Percentiles rank a stretch among this genome's conserved stretches.
phyloP scores from a whole-genome alignment of 495 filamentous ascomycete genomes.

The Penicillium mononematosum region DNA sequence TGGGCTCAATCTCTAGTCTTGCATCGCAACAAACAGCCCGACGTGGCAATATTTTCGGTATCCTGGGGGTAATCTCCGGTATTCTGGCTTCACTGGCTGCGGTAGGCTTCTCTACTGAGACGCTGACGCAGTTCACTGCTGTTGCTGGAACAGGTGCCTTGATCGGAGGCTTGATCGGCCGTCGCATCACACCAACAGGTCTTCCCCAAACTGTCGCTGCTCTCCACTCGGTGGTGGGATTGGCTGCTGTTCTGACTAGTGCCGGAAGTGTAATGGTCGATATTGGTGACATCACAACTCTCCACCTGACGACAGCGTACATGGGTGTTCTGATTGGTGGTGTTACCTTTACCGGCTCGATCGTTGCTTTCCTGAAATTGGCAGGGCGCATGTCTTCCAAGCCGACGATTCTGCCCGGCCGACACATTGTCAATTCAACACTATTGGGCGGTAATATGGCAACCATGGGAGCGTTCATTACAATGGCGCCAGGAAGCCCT shows the following conservation, averaged over 20 bases:
- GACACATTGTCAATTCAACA: slow-evolving; percentile 67
- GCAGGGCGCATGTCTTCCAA: slow-evolving; percentile 73
- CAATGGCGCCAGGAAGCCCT: slow-evolving; percentile 70
- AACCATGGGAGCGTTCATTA: slow-evolving; percentile 75
- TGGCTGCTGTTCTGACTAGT: slow-evolving; percentile 78
- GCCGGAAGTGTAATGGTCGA: slow-evolving; percentile 76
- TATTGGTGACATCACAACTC: slow-evolving; percentile 60
- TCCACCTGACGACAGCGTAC: slow-evolving; percentile 78
- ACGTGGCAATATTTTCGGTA: slow-evolving; percentile 76
- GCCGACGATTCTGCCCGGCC: slow-evolving; percentile 63
- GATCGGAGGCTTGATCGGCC: slow-evolving; percentile 66
- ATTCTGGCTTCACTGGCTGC: slow-evolving; percentile 74
- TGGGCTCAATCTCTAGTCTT: slow-evolving; percentile 67
- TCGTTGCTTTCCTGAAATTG: slow-evolving; percentile 79
- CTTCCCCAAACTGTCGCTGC: slow-evolving; percentile 81
- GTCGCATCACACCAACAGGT: slow-evolving; percentile 75
- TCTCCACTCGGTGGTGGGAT: slow-evolving; percentile 76
- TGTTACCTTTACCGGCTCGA: slow-evolving; percentile 79
- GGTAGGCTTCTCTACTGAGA: slow-evolving; percentile 72
- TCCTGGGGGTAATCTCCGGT: slow-evolving; percentile 73
- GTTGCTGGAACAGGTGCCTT: slow-evolving; percentile 69
- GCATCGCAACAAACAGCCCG: slow-evolving; percentile 75
- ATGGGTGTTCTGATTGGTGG: slow-evolving; percentile 77
- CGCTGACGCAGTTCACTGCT: slow-evolving; percentile 66
- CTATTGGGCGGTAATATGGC: slow-evolving; percentile 69